Conservation (phyloP, 1,284 basidiomycete genomes). For the Malassezia restricta region DNA sequence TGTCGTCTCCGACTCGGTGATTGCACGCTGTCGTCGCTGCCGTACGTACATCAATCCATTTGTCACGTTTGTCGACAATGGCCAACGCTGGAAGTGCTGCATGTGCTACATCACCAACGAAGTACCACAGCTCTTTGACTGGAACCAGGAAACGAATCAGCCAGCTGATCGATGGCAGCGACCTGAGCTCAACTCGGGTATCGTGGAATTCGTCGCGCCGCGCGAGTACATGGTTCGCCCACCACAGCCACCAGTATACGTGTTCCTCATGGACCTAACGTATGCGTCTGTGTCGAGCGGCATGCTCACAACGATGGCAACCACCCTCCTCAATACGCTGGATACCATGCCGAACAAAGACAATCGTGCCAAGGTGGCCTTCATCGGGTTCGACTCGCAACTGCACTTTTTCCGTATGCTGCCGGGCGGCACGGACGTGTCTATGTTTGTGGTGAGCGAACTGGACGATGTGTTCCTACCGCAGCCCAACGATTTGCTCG, state of each 20-base stretch:
- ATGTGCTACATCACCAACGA: conserved; percentile 99
- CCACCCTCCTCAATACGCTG: conserved; percentile 85
- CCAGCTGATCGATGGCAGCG: conserved; percentile 90
- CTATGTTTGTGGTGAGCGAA: conserved; percentile 94
- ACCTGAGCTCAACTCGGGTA: conserved; percentile 80
- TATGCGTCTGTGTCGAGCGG: conserved; percentile 65
- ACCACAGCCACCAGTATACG: conserved; percentile 90
- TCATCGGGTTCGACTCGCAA: conserved; percentile 83
- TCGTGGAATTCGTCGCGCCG: conserved; percentile 92
- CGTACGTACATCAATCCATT: conserved; percentile 98
- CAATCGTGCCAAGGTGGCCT: conserved; percentile 75
- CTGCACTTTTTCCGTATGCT: conserved; percentile 90
- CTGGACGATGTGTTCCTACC: conserved; percentile 94
- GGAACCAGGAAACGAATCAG: conserved; percentile 85
- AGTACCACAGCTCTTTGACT: conserved; percentile 95
- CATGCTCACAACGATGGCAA: conserved; percentile 94
- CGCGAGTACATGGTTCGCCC: conserved; percentile 98
- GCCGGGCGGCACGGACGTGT: conserved; percentile 67
- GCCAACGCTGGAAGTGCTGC: conserved; percentile 97
- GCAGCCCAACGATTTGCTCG: conserved; percentile 84
- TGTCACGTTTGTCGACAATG: conserved; percentile 95
- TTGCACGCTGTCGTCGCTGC: conserved; percentile 91
- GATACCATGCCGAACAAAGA: conserved; percentile 93
- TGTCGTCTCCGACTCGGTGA: conserved; percentile 81
- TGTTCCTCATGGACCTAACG: conserved; percentile 93